phyloP scores from a whole-genome alignment of 495 filamentous ascomycete genomes.

The Wilcoxina mikolae region DNA sequence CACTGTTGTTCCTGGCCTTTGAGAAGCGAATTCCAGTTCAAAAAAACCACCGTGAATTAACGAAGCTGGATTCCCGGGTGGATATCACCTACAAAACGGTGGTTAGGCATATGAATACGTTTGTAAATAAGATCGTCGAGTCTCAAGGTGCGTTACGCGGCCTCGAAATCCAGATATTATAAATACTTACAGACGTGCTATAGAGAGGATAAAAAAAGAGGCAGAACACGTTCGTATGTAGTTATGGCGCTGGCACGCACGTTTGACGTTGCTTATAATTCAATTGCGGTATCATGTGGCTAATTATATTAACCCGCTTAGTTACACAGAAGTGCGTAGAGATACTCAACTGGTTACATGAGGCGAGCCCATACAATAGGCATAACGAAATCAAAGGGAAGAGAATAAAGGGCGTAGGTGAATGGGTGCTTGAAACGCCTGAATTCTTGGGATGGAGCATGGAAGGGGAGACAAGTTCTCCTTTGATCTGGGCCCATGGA shows the following conservation, averaged over 20 bases:
- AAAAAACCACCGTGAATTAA: neutral
- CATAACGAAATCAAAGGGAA: too few relatives aligned
- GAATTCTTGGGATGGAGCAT: too few relatives aligned
- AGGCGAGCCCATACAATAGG: neutral
- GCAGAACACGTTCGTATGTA: neutral
- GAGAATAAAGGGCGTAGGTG: too few relatives aligned
- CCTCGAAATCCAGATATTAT: neutral
- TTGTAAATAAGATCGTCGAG: neutral
- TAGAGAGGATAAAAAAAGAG: neutral
- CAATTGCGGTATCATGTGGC: neutral
- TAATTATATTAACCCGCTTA: neutral
- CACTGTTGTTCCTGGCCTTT: conserved; percentile 1
- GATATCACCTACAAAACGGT: neutral
- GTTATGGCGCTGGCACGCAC: neutral
- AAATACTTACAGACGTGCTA: neutral
- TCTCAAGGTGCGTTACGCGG: neutral
- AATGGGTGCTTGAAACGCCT: too few relatives aligned
- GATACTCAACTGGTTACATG: conserved; percentile 7
- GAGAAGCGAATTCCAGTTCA: neutral
- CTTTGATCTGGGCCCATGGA: too few relatives aligned
- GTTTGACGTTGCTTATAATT: neutral
- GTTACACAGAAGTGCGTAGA: neutral
- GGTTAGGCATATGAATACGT: neutral
- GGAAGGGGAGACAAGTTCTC: too few relatives aligned
- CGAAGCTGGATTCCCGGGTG: neutral